phyloP scores from a whole-genome alignment of 116 monocot species.

The Dioscorea cayenensis region DNA sequence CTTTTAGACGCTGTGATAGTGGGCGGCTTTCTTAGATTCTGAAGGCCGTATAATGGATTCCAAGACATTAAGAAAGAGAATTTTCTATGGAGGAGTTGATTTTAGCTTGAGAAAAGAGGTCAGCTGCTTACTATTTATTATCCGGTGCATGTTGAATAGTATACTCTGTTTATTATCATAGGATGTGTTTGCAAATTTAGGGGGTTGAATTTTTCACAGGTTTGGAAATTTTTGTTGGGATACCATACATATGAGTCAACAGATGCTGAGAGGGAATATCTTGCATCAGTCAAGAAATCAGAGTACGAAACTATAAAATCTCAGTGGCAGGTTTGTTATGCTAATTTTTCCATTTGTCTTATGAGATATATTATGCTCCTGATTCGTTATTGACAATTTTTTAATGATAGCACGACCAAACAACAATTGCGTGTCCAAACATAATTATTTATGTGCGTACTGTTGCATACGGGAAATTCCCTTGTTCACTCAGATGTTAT shows the following conservation, averaged over 20 bases:
- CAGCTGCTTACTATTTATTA: background rate
- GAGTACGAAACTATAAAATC: slow-evolving; percentile 84
- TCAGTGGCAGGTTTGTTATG: slow-evolving; percentile 80
- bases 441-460: too few species aligned
- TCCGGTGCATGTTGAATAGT: background rate
- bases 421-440: background rate
- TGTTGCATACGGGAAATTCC: too few species aligned
- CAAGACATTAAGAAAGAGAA: slow-evolving; percentile 64
- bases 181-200: background rate
- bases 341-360: background rate
- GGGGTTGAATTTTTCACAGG: slow-evolving; percentile 27
- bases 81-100: slow-evolving; percentile 96
- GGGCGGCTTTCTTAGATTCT: slow-evolving; percentile 60
- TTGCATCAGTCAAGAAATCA: slow-evolving; percentile 52
- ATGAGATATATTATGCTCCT: background rate
- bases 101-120: slow-evolving; percentile 76
- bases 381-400: background rate
- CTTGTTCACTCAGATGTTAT: too few species aligned
- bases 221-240: slow-evolving; percentile 93
- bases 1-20: slow-evolving; percentile 33
- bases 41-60: slow-evolving; percentile 85
- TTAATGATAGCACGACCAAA: background rate
- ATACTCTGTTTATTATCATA: background rate
- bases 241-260: slow-evolving; percentile 85
- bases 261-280: slow-evolving; percentile 92